Evolutionary conservation across 1,284 basidiomycete species (phyloP).

Genomic region (Cutaneotrichosporon arboriforme): DNA sequence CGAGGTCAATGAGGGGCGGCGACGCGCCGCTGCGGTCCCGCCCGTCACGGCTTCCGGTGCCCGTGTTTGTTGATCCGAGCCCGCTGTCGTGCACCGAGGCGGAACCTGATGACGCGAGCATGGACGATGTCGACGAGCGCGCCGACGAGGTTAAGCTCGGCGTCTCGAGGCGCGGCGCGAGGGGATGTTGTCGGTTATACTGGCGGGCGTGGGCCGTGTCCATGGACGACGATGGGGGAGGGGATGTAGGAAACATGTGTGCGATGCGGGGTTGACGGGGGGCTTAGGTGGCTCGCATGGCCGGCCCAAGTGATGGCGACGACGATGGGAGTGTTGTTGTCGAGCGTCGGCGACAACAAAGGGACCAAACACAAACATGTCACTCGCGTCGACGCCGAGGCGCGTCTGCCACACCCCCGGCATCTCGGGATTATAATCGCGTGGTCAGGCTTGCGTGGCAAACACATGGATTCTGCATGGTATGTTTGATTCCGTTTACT

Average conservation of each 20-base stretch:
- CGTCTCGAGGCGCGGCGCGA: slow-evolving; percentile 6
- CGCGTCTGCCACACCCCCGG: neutral
- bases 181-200: neutral
- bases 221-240: neutral
- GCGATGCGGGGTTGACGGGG: too few relatives aligned
- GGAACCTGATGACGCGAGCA: slow-evolving; percentile 3
- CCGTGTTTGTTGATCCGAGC: neutral
- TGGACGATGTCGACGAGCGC: slow-evolving; percentile 11
- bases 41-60: neutral
- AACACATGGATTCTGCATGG: neutral
- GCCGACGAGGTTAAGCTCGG: slow-evolving; percentile 10
- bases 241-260: neutral
- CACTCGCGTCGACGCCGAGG: neutral
- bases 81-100: slow-evolving; percentile 6
- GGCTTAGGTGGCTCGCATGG: neutral
- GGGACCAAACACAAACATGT: neutral
- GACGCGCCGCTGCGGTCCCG: neutral
- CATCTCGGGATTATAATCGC: neutral
- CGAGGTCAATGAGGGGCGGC: slow-evolving; percentile 15
- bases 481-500: neutral
- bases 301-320: neutral
- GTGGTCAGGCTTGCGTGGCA: neutral
- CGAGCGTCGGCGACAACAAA: too few relatives aligned
- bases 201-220: neutral
- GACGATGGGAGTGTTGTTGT: too few relatives aligned